Evolutionary conservation across 306 rosid genomes (phyloP).

Genomic region (Biancaea sappan): DNA sequence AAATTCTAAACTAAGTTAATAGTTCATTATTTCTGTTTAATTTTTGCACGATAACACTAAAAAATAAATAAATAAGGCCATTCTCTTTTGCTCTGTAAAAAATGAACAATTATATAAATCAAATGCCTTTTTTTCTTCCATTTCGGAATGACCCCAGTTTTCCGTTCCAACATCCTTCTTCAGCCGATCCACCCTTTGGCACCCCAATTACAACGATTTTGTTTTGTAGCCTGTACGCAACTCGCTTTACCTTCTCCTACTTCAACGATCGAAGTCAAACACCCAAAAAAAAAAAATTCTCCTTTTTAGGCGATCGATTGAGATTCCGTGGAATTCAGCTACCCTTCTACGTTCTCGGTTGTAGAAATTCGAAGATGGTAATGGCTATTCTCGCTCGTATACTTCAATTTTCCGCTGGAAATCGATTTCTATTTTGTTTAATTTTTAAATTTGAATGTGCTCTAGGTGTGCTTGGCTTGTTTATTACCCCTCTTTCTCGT

Average conservation of each 20-base stretch:
- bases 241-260: neutral
- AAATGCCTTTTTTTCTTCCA: no score
- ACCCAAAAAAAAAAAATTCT: no score
- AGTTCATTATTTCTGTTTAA: no score
- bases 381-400: neutral
- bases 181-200: neutral
- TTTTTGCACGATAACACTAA: no score
- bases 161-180: neutral
- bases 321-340: neutral
- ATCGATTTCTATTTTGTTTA: neutral
- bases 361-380: constrained; percentile 7
- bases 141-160: no score
- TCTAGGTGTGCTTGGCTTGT: constrained; percentile 42
- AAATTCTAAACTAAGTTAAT: no score
- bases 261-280: neutral
- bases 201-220: neutral
- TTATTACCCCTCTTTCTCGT: constrained; percentile 45
- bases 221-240: no score
- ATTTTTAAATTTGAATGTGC: neutral
- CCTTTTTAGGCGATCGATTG: neutral
- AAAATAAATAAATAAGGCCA: no score
- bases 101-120: no score
- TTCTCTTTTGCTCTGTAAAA: no score
- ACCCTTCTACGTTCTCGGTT: neutral
- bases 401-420: neutral